Evolutionary conservation across 208 protist genomes (phyloP).

Genomic region (Acanthamoeba triangularis): DNA sequence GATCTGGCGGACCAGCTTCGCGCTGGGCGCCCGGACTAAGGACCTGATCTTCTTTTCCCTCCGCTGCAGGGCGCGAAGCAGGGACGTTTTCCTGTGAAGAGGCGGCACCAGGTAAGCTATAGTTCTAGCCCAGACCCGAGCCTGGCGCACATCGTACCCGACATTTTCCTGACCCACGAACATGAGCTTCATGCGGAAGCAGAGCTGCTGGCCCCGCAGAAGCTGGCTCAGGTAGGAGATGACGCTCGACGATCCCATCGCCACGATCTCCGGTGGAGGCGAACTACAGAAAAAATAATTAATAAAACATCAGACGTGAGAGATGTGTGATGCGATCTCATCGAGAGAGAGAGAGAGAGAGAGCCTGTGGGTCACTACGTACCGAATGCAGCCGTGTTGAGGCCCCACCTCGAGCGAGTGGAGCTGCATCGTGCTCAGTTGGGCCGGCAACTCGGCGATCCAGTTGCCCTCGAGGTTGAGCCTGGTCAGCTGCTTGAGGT

Average conservation of each 20-base stretch:
- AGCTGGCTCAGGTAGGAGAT: slow-evolving; percentile 20
- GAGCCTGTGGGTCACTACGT: background rate
- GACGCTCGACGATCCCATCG: background rate
- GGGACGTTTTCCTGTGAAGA: slow-evolving; percentile 16
- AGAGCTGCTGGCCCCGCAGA: slow-evolving; percentile 1
- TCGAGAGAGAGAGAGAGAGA: no score
- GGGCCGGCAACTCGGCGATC: background rate
- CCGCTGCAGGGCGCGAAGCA: slow-evolving; percentile 5
- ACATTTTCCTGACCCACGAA: slow-evolving; percentile 70
- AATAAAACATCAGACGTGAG: no score
- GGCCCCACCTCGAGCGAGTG: background rate
- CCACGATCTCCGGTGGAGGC: slow-evolving; percentile 7
- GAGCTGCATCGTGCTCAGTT: slow-evolving; percentile 5
- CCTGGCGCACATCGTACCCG: background rate
- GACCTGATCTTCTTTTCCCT: slow-evolving; percentile 2
- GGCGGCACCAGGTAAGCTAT: no score
- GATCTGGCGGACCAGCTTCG: no score
- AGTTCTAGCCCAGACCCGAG: no score
- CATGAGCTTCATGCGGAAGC: slow-evolving; percentile 70
- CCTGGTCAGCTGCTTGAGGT: slow-evolving; percentile 12
- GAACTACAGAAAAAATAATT: background rate
- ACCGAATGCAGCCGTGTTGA: slow-evolving; percentile 16
- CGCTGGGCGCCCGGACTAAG: no score
- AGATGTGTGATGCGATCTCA: background rate
- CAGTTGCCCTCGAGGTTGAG: slow-evolving; percentile 33